These are phyloP conservation scores for Boletus reticulatus DNA, from an alignment of 768 basidiomycete species.

Conservation along the genomic window DNA sequence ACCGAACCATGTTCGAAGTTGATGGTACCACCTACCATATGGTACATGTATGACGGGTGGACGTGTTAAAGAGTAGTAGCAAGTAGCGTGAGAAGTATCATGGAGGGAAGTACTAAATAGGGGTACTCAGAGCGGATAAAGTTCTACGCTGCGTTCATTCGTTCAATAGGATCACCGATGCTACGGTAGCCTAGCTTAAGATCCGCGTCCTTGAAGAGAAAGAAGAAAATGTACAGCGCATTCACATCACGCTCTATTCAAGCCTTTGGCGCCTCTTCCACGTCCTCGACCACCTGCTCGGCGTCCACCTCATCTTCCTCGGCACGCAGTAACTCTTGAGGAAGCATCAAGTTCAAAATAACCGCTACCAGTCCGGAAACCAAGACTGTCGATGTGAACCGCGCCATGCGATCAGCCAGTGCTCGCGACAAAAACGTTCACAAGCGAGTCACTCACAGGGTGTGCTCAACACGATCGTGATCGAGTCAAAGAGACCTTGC, in stretches of 20 bases:
- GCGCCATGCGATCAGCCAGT: background rate
- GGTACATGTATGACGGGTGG: no score
- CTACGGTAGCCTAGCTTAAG: no score
- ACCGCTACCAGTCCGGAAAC: conserved; percentile 57
- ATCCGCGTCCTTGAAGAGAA: no score
- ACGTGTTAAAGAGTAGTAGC: no score
- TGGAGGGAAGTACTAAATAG: no score
- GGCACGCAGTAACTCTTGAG: conserved; percentile 30
- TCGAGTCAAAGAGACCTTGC: conserved; percentile 69
- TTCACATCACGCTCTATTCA: background rate
- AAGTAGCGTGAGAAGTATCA: no score
- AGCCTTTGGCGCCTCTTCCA: conserved; percentile 15
- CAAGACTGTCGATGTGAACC: conserved; percentile 40
- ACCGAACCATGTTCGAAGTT: no score
- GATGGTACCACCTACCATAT: no score
- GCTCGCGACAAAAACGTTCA: background rate
- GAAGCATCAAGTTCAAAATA: conserved; percentile 56
- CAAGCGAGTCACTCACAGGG: conserved; percentile 56
- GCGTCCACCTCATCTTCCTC: conserved; percentile 19
- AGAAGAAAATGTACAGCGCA: no score
- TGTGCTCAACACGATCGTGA: conserved; percentile 77
- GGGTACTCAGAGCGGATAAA: no score
- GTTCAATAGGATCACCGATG: no score
- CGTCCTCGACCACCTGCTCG: conserved; percentile 24
- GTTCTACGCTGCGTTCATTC: no score